Base-by-base conservation (phyloP, 768 basidiomycete species). In the Mycena rosella region DNA sequence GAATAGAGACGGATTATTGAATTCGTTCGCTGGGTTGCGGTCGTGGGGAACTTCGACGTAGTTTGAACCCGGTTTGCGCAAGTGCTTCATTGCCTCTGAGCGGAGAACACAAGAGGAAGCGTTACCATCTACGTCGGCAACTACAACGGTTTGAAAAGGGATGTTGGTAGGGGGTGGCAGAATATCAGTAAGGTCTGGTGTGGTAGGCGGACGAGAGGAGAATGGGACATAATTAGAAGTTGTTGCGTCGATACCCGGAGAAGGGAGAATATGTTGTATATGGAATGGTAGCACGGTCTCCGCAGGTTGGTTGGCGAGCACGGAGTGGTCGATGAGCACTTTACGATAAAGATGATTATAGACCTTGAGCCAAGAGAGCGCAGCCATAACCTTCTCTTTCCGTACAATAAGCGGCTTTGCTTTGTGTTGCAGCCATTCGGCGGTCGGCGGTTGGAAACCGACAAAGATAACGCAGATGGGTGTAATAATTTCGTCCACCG, bases 141-240 rank as follows among this genome's bases (percentile, higher is more conserved):
- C 52, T 0, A 62, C 61, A 2, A 62, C 61, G 24, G 36, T 62
- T 30, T 62, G 24, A 14, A 62, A 62, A 34, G 32, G 32, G 11
- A 34, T 11, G 32, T n/a, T n/a, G n/a, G 32, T 5, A 34, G 32
- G 11, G 32, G 32, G 32, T 34, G 32, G 32, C 32, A 34, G 11
- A 34, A 34, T 34, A 34, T 34, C 32, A 4, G 38, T n/a, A 2
- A 13, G 3, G 54, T 45, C 38, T 9, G 38, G 15, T 3, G 38
- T 14, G 3, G 38, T 10, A 7, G 38, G 38, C 8, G 18, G 45
- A 1, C 3, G 24, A 11, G 32, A 7, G 2, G 10, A 26, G 20
- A 3, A 13, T 6, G 22, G 53, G 13, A 34, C 53, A 32, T 51
- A 51, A 15, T 30, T 13, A 7, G 48, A 51, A 13, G 48, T 51